Base-by-base conservation (phyloP, 75 land plant species). In the Sequoiadendron giganteum region DNA sequence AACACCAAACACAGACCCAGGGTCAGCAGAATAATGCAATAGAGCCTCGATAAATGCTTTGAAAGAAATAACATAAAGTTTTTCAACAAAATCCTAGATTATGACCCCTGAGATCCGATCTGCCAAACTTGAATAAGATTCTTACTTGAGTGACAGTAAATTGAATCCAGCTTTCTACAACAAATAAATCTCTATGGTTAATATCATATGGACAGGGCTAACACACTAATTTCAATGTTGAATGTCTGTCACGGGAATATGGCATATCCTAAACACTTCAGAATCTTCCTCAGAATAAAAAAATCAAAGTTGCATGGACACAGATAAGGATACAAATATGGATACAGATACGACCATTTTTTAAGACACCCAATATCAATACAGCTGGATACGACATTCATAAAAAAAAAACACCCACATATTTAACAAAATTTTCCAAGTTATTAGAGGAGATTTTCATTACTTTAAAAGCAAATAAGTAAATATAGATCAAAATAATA, bases 1-100 rank as follows among this genome's bases (percentile, higher is more conserved):
- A 52, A 87, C 45, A 73, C 39, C 76, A 88, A 34, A 88, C 0
- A 39, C 15, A 56, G 28, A 85, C 39, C 16, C 86, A 38, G 38
- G 36, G 9, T 85, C 40, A 85, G 16, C 65, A 38, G 48, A 30
- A 15, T 7, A 45, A 42, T 45, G 43, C 32, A 5, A 40, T 81
- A 25, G 49, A 80, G 2, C 76, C 77, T 75, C 38, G 11, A 75
- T 13, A 75, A 75, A 75, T 4, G 34, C 34, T 34, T 2, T 10
- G 9, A 10, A 75, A 75, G 13, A 32, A 32, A 75, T 34, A 34
- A 11, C 4, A 10, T 10, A 1, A 81, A 81, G 3, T 43, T 48
- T 25, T 42, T 81, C n/a, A 42, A 28, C 32, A 19, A 47, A 82
- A 28, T 11, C 84, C 21, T 47, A 13, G 3, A 82, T 10, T 8